Conservation (phyloP, 1,284 basidiomycete genomes). For the Malassezia equina region DNA sequence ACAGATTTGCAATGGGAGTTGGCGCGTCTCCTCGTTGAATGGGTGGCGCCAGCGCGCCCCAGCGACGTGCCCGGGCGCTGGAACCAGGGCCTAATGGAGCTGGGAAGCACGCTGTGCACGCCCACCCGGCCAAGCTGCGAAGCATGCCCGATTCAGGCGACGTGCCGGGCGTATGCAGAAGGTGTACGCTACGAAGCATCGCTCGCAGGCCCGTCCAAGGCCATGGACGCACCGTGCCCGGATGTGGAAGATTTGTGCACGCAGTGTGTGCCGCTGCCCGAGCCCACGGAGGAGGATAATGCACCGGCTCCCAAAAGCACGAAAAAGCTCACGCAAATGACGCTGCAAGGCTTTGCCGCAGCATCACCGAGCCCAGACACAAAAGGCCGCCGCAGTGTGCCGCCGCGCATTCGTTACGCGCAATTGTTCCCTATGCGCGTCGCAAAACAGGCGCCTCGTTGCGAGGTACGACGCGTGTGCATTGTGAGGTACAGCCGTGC, state of each 20-base stretch:
- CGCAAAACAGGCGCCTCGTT: conserved; percentile 68
- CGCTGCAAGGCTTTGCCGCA: conserved; percentile 14
- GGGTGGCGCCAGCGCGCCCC: not conserved
- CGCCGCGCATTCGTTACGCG: conserved; percentile 17
- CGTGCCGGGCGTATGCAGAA: conserved; percentile 24
- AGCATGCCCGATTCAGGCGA: conserved; percentile 27
- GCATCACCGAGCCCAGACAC: not conserved
- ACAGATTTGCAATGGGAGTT: conserved; percentile 37
- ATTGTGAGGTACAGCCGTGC: conserved; percentile 51
- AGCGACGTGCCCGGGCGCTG: conserved; percentile 32
- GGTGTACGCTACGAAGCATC: not conserved
- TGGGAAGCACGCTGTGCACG: conserved; percentile 37
- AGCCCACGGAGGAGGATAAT: not conserved
- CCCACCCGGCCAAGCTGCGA: conserved; percentile 28
- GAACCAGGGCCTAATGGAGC: conserved; percentile 47
- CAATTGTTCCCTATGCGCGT: conserved; percentile 78
- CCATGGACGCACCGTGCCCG: not conserved
- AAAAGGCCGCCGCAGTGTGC: not conserved
- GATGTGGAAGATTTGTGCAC: conserved; percentile 40
- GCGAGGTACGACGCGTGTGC: conserved; percentile 75
- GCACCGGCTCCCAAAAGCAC: not conserved
- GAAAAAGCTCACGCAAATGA: conserved; percentile 16
- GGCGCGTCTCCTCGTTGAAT: conserved; percentile 28
- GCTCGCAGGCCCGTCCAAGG: not conserved
- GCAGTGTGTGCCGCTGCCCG: conserved; percentile 31